A percentile compares a stretch with the other conserved stretches of the same genome.
Evolutionary conservation across 306 rosid species (phyloP).

Genomic region (Dryas octopetala): DNA sequence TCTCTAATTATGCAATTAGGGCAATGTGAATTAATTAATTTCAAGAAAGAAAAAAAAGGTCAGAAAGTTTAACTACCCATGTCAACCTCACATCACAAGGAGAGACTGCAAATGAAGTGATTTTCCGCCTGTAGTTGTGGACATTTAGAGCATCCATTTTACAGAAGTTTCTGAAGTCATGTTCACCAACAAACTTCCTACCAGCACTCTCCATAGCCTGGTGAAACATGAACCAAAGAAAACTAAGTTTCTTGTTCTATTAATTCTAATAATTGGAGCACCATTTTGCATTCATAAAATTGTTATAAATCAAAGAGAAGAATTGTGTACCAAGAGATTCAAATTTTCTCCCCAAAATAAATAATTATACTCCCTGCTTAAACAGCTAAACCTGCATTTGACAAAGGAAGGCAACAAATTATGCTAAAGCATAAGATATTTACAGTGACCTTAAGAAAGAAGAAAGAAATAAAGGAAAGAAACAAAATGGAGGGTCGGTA

Average conservation of each 20-base stretch:
- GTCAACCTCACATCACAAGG: conserved; percentile 84
- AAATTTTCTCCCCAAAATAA: conserved; percentile 83
- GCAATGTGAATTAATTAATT: conserved; percentile 3
- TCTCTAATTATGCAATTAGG: neutral
- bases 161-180: conserved; percentile 93
- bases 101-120: conserved; percentile 55
- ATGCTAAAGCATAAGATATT: conserved; percentile 12
- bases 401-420: conserved; percentile 29
- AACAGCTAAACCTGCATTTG: conserved; percentile 81
- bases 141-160: conserved; percentile 96
- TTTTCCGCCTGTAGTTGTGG: conserved; percentile 72
- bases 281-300: conserved; percentile 18
- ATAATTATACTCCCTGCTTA: conserved; percentile 83
- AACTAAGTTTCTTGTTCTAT: conserved; percentile 14
- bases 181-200: conserved; percentile 71
- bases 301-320: conserved; percentile 15
- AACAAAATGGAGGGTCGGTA: neutral
- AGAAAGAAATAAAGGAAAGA: neutral
- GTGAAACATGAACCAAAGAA: conserved; percentile 34
- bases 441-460: neutral
- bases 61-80: conserved; percentile 56
- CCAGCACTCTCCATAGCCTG: conserved; percentile 86
- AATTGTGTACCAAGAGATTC: conserved; percentile 53
- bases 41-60: conserved; percentile 6
- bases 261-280: conserved; percentile 17